phyloP scores from a whole-genome alignment of 345 rosid genomes.

The Aquilaria yunnanensis region DNA sequence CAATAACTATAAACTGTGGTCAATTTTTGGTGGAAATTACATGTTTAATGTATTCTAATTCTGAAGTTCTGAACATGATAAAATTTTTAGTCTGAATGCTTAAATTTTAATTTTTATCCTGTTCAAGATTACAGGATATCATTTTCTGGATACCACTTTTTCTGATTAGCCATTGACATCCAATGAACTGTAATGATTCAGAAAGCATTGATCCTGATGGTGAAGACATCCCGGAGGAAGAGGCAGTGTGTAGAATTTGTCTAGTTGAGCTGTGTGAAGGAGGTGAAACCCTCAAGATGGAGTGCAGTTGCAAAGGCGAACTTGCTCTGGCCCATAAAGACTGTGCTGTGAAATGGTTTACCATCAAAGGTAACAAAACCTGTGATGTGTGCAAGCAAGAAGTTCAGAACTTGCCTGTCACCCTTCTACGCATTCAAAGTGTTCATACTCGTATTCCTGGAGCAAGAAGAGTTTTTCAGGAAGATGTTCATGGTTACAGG shows the following conservation, averaged over 20 bases:
- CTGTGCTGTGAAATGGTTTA: conserved; percentile 94
- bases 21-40: too few relatives aligned
- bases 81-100: too few relatives aligned
- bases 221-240: conserved; percentile 90
- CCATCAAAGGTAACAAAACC: conserved; percentile 84
- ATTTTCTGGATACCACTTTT: too few relatives aligned
- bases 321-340: conserved; percentile 93
- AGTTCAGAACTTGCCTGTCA: conserved; percentile 81
- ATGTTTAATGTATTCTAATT: too few relatives aligned
- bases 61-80: too few relatives aligned
- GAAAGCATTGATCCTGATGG: conserved; percentile 56
- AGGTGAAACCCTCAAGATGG: conserved; percentile 95
- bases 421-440: conserved; percentile 72
- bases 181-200: conserved; percentile 18
- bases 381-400: conserved; percentile 93
- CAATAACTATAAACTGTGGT: too few relatives aligned
- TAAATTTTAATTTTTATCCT: too few relatives aligned
- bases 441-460: conserved; percentile 25
- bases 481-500: conserved; percentile 42
- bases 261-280: conserved; percentile 85
- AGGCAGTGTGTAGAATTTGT: conserved; percentile 95
- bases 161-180: too few relatives aligned
- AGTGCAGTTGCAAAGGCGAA: conserved; percentile 98
- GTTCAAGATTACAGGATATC: too few relatives aligned
- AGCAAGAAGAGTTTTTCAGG: conserved; percentile 21